Conservation (phyloP, 345 rosid species). For the Bruguiera sexangula region DNA sequence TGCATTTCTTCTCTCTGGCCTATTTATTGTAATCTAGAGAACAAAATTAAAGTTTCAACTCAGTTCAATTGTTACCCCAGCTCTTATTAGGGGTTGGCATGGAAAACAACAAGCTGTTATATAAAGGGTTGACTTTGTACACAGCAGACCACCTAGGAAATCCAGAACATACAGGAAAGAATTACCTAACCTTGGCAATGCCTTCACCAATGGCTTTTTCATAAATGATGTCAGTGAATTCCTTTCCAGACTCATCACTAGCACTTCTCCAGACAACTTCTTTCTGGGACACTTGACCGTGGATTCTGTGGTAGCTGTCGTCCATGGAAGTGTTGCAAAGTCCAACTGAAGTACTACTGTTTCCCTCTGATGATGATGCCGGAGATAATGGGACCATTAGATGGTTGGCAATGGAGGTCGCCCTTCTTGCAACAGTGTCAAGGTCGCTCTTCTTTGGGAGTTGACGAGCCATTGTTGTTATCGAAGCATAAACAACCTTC, state of each 20-base stretch:
- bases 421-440: conserved; percentile 42
- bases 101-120: no score
- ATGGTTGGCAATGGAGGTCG: conserved; percentile 55
- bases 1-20: conserved; percentile 83
- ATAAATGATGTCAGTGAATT: conserved; percentile 66
- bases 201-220: conserved; percentile 83
- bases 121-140: no score
- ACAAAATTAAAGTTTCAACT: neutral
- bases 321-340: conserved; percentile 39
- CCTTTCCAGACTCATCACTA: conserved; percentile 38
- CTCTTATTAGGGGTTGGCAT: no score
- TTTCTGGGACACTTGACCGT: conserved; percentile 58
- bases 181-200: conserved; percentile 64
- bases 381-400: conserved; percentile 16
- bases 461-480: conserved; percentile 12
- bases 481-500: no score
- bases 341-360: conserved; percentile 19
- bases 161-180: neutral
- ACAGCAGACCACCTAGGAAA: no score
- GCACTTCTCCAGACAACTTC: conserved; percentile 59
- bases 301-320: conserved; percentile 69
- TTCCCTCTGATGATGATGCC: no score
- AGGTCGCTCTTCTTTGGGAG: conserved; percentile 34
- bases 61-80: no score
- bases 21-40: conserved; percentile 64